These are phyloP conservation scores for Simmondsia chinensis DNA, from an alignment of 148 eudicot genomes.

Conservation along the genomic window DNA sequence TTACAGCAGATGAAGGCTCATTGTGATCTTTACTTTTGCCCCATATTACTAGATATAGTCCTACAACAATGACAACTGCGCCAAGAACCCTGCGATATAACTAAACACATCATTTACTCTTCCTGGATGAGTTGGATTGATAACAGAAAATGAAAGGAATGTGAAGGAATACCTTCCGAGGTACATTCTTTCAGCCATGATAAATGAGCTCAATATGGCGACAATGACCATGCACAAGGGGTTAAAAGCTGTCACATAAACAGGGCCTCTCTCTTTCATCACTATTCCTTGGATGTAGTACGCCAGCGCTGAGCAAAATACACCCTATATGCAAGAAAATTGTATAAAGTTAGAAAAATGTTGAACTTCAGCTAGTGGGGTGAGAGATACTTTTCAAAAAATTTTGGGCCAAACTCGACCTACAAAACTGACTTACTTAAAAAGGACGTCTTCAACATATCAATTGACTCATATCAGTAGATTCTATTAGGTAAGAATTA, in stretches of 20 bases:
- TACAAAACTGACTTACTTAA: no score
- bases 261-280: constrained; percentile 87
- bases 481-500: no score
- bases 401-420: no score
- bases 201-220: constrained; percentile 59
- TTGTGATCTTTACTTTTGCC: constrained; percentile 62
- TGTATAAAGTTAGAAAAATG: background rate
- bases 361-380: background rate
- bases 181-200: constrained; percentile 66
- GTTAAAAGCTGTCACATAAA: constrained; percentile 84
- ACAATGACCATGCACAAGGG: constrained; percentile 87
- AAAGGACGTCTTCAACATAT: no score
- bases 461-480: no score
- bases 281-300: constrained; percentile 85
- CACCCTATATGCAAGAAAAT: constrained; percentile 39
- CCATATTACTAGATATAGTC: constrained; percentile 65
- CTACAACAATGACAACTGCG: constrained; percentile 40
- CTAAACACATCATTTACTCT: constrained; percentile 1
- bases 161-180: constrained; percentile 57
- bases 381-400: background rate
- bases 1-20: background rate
- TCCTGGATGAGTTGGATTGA: background rate
- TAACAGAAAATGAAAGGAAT: background rate
- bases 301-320: constrained; percentile 72
- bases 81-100: constrained; percentile 47